Evolutionary conservation across 495 filamentous ascomycete species (phyloP).

Genomic region (Aspergillus egyptiacus): DNA sequence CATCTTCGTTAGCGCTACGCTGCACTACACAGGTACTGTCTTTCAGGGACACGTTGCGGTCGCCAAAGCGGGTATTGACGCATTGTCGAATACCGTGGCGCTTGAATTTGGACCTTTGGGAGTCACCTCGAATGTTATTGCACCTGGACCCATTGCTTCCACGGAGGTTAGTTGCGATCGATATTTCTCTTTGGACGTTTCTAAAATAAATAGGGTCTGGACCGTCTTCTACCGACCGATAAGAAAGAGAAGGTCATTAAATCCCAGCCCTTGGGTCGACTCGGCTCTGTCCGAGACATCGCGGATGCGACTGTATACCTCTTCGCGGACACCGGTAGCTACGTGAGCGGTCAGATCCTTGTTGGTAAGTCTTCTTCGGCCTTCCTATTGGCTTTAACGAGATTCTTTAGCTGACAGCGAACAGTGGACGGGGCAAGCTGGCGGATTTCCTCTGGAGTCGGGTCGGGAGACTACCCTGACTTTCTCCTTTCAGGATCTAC

Average conservation of each 20-base stretch:
- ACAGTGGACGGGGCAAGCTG: constrained; percentile 44
- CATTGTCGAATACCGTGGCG: constrained; percentile 64
- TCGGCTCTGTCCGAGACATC: constrained; percentile 80
- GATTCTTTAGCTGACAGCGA: background rate
- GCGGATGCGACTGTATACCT: constrained; percentile 87
- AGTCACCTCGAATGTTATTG: constrained; percentile 81
- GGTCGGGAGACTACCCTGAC: constrained; percentile 52
- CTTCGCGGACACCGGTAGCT: constrained; percentile 77
- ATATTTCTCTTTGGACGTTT: too few species aligned
- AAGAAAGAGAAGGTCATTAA: constrained; percentile 26
- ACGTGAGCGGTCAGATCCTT: constrained; percentile 69
- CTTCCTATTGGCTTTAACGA: background rate
- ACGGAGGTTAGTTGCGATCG: constrained; percentile 45
- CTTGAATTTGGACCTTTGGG: constrained; percentile 86
- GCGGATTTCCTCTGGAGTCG: constrained; percentile 40
- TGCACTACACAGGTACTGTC: constrained; percentile 81
- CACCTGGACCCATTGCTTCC: constrained; percentile 68
- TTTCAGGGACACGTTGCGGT: constrained; percentile 82
- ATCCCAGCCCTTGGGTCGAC: constrained; percentile 61
- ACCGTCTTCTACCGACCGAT: constrained; percentile 37
- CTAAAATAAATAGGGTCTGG: constrained; percentile 42
- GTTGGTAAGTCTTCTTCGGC: constrained; percentile 57
- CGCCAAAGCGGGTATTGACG: constrained; percentile 88
- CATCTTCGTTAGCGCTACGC: constrained; percentile 79
- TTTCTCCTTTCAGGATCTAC: constrained; percentile 52